These are phyloP conservation scores for Penicillium cosmopolitanum DNA, from an alignment of 495 filamentous ascomycete genomes.

Conservation along the genomic window DNA sequence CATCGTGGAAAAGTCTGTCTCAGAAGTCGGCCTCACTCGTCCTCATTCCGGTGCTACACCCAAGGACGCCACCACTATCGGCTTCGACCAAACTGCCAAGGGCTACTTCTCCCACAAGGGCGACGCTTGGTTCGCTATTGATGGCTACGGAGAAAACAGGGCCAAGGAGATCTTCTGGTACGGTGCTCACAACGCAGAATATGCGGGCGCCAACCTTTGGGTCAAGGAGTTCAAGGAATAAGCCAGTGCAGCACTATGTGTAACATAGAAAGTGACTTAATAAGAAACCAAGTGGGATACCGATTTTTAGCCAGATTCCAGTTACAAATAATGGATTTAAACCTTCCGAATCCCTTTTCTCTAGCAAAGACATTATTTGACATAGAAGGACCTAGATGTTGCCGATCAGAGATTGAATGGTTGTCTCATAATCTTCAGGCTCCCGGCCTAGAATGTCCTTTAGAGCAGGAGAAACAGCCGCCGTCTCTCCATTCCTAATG, in stretches of 20 bases:
- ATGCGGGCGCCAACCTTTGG: slow-evolving; percentile 23
- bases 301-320: too few species aligned
- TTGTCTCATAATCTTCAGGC: slow-evolving; percentile 40
- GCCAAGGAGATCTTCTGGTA: slow-evolving; percentile 37
- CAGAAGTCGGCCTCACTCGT: slow-evolving; percentile 31
- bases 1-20: slow-evolving; percentile 27
- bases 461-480: slow-evolving; percentile 34
- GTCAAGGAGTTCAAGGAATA: slow-evolving; percentile 37
- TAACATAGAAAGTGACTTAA: too few species aligned
- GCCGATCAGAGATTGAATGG: slow-evolving; percentile 23
- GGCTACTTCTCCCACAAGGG: slow-evolving; percentile 34
- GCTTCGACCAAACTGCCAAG: slow-evolving; percentile 34
- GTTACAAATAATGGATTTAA: too few species aligned
- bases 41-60: slow-evolving; percentile 38
- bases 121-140: slow-evolving; percentile 32
- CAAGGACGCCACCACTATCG: slow-evolving; percentile 28
- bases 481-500: slow-evolving; percentile 46
- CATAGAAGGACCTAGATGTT: not conserved
- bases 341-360: too few species aligned
- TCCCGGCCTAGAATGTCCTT: slow-evolving; percentile 41
- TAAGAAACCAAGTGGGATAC: too few species aligned
- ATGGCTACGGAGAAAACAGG: slow-evolving; percentile 25
- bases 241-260: not conserved
- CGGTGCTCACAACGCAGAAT: slow-evolving; percentile 29
- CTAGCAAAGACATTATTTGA: too few species aligned